These are phyloP conservation scores for Phytopythium oedochilum DNA, from an alignment of 352 stramenopile genomes.

Conservation along the genomic window DNA sequence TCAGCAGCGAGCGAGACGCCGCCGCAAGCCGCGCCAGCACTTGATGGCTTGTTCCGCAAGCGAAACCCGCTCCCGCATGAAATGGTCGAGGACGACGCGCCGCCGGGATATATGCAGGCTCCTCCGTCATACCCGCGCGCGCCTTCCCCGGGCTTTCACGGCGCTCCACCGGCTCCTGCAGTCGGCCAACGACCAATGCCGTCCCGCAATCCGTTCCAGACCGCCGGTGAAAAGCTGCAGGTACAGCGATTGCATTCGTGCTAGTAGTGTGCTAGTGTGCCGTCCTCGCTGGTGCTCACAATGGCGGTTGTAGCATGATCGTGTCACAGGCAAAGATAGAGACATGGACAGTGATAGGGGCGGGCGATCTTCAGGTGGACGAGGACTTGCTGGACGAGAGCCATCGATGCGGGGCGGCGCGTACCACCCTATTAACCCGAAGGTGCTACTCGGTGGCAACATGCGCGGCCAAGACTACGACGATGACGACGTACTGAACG, in stretches of 20 bases:
- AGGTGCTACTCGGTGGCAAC: conserved; percentile 49
- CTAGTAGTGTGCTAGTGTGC: background rate
- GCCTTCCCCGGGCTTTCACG: conserved; percentile 10
- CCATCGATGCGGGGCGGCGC: conserved; percentile 21
- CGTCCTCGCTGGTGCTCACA: background rate
- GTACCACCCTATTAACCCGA: conserved; percentile 77
- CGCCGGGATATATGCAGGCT: background rate
- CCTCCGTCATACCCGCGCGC: conserved; percentile 11
- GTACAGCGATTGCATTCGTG: conserved; percentile 15
- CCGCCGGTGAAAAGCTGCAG: conserved; percentile 61
- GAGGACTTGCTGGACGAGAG: conserved; percentile 21
- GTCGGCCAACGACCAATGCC: conserved; percentile 8
- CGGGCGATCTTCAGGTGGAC: conserved; percentile 11
- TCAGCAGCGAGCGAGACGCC: background rate
- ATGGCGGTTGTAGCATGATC: conserved; percentile 25
- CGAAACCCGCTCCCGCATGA: conserved; percentile 10
- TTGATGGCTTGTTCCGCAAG: conserved; percentile 40
- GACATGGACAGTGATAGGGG: conserved; percentile 34
- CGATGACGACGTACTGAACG: conserved; percentile 19
- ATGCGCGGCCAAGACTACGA: conserved; percentile 13
- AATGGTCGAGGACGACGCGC: conserved; percentile 5
- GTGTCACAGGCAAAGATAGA: conserved; percentile 28
- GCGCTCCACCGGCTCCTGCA: conserved; percentile 7
- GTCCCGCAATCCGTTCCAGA: conserved; percentile 57
- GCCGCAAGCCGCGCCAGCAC: background rate